A percentile compares a stretch with the other conserved stretches of the same genome.
phyloP scores from a whole-genome alignment of 768 basidiomycete species.

The Epithele typhae region DNA sequence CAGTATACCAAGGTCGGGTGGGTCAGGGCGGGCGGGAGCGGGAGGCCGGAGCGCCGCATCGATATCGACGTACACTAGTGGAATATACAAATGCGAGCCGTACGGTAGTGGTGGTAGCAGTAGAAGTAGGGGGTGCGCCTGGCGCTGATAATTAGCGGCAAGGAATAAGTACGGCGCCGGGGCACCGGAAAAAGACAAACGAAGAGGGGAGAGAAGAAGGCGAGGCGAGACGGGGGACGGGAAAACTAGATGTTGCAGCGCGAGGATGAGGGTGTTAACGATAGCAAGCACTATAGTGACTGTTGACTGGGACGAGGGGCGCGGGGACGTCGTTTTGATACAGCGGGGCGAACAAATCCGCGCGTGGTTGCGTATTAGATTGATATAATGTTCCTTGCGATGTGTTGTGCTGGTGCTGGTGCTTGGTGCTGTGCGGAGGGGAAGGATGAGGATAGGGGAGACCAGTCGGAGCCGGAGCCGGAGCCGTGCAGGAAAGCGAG shows the following conservation, averaged over 20 bases:
- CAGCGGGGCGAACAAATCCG: constrained; percentile 5
- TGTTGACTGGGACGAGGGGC: neutral
- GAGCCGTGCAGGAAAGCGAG: neutral
- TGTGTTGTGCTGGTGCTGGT: neutral
- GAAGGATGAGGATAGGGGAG: neutral
- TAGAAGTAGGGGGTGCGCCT: neutral
- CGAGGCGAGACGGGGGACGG: too few species aligned
- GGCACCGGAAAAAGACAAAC: neutral
- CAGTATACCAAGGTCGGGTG: too few species aligned
- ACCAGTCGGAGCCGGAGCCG: too few species aligned
- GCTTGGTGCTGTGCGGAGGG: neutral
- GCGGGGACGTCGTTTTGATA: constrained; percentile 13
- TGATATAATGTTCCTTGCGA: constrained; percentile 2
- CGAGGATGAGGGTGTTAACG: constrained; percentile 6
- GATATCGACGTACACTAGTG: constrained; percentile 6
- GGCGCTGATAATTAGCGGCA: constrained; percentile 8
- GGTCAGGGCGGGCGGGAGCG: too few species aligned
- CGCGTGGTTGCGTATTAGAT: neutral
- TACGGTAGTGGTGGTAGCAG: neutral
- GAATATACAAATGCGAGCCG: constrained; percentile 5
- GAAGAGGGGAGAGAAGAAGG: neutral
- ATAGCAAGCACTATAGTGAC: constrained; percentile 11
- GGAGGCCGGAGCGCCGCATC: too few species aligned
- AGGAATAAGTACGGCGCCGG: neutral
- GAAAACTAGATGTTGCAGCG: constrained; percentile 1